Evolutionary conservation across 257 asterid species (phyloP).

Genomic region (Scutellaria galericulata): DNA sequence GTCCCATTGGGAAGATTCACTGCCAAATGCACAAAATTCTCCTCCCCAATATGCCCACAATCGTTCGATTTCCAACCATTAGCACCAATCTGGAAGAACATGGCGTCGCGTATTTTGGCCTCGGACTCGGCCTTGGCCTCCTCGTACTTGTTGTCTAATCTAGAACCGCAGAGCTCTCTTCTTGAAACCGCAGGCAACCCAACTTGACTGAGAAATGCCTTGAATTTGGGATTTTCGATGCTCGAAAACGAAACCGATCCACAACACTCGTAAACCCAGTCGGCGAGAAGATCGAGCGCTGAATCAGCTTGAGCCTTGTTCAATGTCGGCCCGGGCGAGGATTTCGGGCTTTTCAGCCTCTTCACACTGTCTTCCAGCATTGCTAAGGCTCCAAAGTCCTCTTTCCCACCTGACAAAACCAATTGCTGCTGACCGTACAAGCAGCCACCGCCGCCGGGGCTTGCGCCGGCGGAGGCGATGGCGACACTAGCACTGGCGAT

Average conservation of each 20-base stretch:
- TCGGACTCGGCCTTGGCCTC: conserved; percentile 73
- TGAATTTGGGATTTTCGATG: conserved; percentile 93
- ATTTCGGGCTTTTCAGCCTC: conserved; percentile 81
- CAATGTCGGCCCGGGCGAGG: conserved; percentile 61
- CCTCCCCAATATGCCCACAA: conserved; percentile 47
- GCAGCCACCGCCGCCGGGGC: conserved; percentile 36
- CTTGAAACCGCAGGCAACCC: conserved; percentile 74
- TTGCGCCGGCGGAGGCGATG: conserved; percentile 42
- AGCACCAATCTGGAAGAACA: conserved; percentile 92
- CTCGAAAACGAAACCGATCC: conserved; percentile 82
- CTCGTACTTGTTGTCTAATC: conserved; percentile 74
- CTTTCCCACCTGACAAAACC: conserved; percentile 91
- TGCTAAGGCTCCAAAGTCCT: conserved; percentile 87
- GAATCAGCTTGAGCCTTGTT: conserved; percentile 75
- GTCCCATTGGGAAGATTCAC: conserved; percentile 98
- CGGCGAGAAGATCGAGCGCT: conserved; percentile 72
- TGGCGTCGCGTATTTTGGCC: conserved; percentile 86
- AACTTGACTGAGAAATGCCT: conserved; percentile 75
- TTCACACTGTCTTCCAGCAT: conserved; percentile 90
- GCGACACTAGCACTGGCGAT: conserved; percentile 46
- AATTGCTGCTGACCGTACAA: conserved; percentile 57
- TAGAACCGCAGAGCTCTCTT: conserved; percentile 61
- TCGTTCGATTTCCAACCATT: conserved; percentile 81
- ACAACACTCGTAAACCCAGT: conserved; percentile 92
- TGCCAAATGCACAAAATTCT: conserved; percentile 67